phyloP scores from a whole-genome alignment of 1,284 basidiomycete genomes.

The Athelia psychrophila region DNA sequence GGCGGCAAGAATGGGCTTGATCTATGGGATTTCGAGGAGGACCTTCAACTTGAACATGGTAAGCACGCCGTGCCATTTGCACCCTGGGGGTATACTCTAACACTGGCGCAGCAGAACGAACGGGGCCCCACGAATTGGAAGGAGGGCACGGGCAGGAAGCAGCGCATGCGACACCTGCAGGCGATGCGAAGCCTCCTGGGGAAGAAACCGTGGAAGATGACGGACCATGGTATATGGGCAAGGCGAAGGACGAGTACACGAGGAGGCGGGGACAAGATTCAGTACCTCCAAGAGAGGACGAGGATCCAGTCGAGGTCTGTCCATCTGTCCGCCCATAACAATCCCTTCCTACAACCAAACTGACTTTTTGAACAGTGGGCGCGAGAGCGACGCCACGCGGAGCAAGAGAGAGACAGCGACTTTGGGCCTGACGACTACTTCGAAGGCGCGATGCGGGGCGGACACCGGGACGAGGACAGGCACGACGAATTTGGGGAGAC shows the following conservation, averaged over 20 bases:
- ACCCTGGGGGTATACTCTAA: background rate
- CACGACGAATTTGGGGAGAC: constrained; percentile 71
- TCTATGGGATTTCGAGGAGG: constrained; percentile 57
- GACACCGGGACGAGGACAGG: constrained; percentile 50
- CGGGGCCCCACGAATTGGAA: background rate
- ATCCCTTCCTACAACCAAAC: constrained; percentile 6
- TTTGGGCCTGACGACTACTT: constrained; percentile 81
- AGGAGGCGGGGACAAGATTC: constrained; percentile 42
- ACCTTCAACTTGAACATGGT: constrained; percentile 40
- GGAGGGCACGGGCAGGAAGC: background rate
- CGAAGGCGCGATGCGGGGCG: constrained; percentile 60
- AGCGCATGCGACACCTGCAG: background rate
- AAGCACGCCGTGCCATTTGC: constrained; percentile 7
- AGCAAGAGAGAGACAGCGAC: constrained; percentile 69
- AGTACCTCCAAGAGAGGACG: constrained; percentile 44
- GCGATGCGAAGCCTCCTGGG: background rate
- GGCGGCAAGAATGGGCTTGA: constrained; percentile 66
- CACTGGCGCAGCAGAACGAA: background rate
- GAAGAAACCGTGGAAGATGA: constrained; percentile 47
- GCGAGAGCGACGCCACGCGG: constrained; percentile 64
- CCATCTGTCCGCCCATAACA: background rate
- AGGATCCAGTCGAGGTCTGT: constrained; percentile 68
- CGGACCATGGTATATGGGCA: constrained; percentile 74
- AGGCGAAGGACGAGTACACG: constrained; percentile 69
- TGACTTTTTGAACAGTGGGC: constrained; percentile 56